These are phyloP conservation scores for Plasmodium coatneyi DNA, from an alignment of 169 alveolate species.

Conservation along the genomic window DNA sequence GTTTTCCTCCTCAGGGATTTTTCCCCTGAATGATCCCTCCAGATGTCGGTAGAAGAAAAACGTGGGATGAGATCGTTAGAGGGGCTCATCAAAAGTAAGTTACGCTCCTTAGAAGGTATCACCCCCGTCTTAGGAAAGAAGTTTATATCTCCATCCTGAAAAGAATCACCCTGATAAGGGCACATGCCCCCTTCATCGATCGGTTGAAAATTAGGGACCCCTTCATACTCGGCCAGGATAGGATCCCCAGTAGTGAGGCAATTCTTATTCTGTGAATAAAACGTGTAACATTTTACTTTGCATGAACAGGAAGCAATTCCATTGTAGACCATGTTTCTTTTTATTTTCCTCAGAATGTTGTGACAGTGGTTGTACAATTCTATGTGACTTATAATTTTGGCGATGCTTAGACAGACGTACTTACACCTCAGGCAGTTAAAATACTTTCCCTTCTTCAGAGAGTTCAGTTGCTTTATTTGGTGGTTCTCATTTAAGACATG, in stretches of 20 bases:
- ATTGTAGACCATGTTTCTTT: slow-evolving; percentile 40
- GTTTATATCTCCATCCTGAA: neutral
- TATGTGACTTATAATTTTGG: slow-evolving; percentile 61
- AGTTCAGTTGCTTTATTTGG: slow-evolving; percentile 54
- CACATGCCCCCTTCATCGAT: neutral
- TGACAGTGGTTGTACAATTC: slow-evolving; percentile 68
- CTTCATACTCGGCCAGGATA: neutral
- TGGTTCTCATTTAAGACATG: slow-evolving; percentile 56
- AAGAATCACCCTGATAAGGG: neutral
- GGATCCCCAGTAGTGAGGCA: slow-evolving; percentile 1
- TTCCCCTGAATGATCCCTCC: neutral
- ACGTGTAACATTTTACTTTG: slow-evolving; percentile 30
- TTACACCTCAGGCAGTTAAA: slow-evolving; percentile 64
- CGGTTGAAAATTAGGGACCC: neutral
- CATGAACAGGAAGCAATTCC: slow-evolving; percentile 42
- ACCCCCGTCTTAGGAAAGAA: neutral
- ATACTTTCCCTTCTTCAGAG: slow-evolving; percentile 45
- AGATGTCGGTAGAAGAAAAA: neutral
- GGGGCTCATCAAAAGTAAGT: neutral
- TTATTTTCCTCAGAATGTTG: slow-evolving; percentile 64
- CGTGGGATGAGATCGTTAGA: neutral
- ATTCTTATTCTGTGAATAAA: slow-evolving; percentile 43
- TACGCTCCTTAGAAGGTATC: neutral
- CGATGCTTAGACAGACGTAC: slow-evolving; percentile 57
- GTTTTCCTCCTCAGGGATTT: neutral